These are phyloP conservation scores for Sporisorium sorghi DNA, from an alignment of 1,284 basidiomycete genomes.

Conservation along the genomic window DNA sequence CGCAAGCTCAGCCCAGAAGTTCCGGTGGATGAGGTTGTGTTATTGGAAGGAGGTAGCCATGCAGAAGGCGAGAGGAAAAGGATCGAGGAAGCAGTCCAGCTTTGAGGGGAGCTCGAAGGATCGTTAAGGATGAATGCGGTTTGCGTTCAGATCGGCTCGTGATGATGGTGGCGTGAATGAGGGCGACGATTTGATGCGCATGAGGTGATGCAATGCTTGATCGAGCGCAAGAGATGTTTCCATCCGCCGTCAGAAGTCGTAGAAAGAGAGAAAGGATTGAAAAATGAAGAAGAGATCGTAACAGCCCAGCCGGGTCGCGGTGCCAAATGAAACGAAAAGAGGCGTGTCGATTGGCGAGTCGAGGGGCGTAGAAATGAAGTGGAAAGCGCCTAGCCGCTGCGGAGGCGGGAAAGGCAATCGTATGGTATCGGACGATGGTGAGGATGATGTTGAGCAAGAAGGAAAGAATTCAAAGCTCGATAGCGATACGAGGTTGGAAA, in stretches of 20 bases:
- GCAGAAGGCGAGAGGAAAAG: slow-evolving; percentile 17
- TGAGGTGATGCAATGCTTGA: not conserved
- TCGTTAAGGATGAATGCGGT: slow-evolving; percentile 4
- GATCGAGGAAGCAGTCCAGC: not conserved
- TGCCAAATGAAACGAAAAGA: not conserved
- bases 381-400: not conserved
- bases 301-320: no score
- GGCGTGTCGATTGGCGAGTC: not conserved
- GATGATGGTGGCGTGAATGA: not conserved
- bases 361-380: not conserved
- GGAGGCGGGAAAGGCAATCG: not conserved
- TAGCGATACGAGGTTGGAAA: not conserved
- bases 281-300: not conserved
- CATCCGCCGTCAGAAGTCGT: not conserved
- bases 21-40: slow-evolving; percentile 4
- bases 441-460: slow-evolving; percentile 5
- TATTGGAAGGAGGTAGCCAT: slow-evolving; percentile 21
- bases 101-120: not conserved
- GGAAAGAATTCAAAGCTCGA: no score
- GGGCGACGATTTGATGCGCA: not conserved
- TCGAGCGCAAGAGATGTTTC: not conserved
- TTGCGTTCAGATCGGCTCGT: not conserved
- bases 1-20: slow-evolving; percentile 30
- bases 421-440: not conserved
- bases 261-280: not conserved